phyloP scores from a whole-genome alignment of 2,329 filamentous ascomycete genomes.

The Exophiala xenobiotica region DNA sequence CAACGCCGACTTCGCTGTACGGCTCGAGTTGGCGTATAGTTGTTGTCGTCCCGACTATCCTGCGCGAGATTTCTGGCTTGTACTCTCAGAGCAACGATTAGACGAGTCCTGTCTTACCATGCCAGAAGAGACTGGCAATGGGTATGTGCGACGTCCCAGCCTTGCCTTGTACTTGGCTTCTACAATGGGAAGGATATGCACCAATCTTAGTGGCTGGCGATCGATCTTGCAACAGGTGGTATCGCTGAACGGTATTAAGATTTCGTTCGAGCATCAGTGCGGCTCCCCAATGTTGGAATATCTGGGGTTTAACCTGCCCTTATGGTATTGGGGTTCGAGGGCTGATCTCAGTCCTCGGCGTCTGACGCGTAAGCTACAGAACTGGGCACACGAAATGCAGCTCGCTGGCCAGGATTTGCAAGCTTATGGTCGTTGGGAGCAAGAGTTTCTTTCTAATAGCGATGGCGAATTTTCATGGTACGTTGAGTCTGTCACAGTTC shows the following conservation, averaged over 20 bases:
- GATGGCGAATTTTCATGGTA: no score
- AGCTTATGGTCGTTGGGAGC: constrained; percentile 9
- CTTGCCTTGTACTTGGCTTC: not conserved
- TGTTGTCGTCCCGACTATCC: not conserved
- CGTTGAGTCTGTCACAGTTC: no score
- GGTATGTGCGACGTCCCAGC: not conserved
- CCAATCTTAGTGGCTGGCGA: constrained; percentile 1
- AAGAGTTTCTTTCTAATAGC: not conserved
- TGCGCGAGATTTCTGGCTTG: not conserved
- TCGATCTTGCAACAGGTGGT: constrained; percentile 2
- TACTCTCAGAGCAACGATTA: not conserved
- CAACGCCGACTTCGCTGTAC: not conserved
- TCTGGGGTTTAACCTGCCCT: not conserved
- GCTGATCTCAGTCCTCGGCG: not conserved
- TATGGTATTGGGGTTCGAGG: not conserved
- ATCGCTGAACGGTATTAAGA: not conserved
- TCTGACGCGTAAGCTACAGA: constrained; percentile 6
- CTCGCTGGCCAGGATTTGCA: constrained; percentile 11
- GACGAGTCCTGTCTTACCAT: not conserved
- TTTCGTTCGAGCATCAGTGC: constrained; percentile 1
- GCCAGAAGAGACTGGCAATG: not conserved
- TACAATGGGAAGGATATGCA: no score
- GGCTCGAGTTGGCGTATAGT: not conserved
- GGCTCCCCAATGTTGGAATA: constrained; percentile 6
- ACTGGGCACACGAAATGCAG: constrained; percentile 7